Base-by-base conservation (phyloP, 306 rosid genomes). In the Begonia fuchsioides region DNA sequence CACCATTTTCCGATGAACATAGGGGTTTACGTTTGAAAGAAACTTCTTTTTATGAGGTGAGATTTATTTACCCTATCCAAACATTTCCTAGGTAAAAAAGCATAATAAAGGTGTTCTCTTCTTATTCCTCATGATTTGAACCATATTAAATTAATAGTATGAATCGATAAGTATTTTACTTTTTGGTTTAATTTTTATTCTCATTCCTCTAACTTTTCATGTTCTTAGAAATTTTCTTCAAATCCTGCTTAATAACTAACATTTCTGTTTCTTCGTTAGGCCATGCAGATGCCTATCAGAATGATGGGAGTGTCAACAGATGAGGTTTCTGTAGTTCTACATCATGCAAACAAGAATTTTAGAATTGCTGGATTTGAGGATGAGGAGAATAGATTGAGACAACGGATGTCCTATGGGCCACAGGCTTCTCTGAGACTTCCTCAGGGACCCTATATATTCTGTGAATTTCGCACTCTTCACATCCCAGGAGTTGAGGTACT, bases 361-460 rank as follows among this genome's bases (percentile, higher is more conserved):
- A 85, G 95, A 69, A 76, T 90, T 72, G 82, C 75, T 69, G 95
- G 95, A 73, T 90, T 90, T 61, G 82, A 78, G 54, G 87, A 84
- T 11, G 97, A 81, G 76, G 97, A 90, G 59, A 81, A 68, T 67
- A 78, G 92, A 62, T 44, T 76, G 62, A 85, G 79, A 67, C 95
- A 81, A 76, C 70, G 82, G 50, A 53, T 60, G 64, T 78, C 87
- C 50, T 61, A 68, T 57, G 72, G 72, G 66, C 72, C 77, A 46
- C 62, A 16, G 44, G 53, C 57, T 62, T 43, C 76, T 9, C 45
- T 71, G 63, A 75, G 68, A 69, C 97, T 84, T 58, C 95, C 95
- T 14, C 77, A 84, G 69, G 97, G 97, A 57, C 77, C 80, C 58
- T 81, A 90, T 69, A 72, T 77, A 63, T 90, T 90, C 62, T 63